phyloP scores from a whole-genome alignment of 1,139 yeast genomes.

The Pichia sp. region DNA sequence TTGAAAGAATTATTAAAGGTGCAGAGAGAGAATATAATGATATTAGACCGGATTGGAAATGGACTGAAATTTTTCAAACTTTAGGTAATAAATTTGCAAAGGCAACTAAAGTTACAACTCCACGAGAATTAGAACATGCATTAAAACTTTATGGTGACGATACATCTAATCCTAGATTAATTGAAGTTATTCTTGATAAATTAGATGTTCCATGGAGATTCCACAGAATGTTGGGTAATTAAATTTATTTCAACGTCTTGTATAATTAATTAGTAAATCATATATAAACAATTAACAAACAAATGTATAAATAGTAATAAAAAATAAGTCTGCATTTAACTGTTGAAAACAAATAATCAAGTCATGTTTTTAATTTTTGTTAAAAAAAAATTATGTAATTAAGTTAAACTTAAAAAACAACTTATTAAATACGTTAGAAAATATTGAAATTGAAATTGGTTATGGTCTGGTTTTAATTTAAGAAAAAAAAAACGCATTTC shows the following conservation, averaged over 20 bases:
- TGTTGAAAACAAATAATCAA: no score
- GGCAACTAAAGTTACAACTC: conserved; percentile 30
- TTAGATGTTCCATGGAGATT: conserved; percentile 60
- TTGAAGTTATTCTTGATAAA: conserved; percentile 53
- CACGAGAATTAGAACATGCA: conserved; percentile 34
- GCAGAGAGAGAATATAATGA: conserved; percentile 73
- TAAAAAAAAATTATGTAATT: no score
- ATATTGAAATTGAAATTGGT: no score
- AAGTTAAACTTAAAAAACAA: no score
- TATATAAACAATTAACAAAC: neutral
- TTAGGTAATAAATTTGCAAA: conserved; percentile 57
- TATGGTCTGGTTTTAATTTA: no score
- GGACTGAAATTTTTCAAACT: conserved; percentile 57
- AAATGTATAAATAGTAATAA: neutral
- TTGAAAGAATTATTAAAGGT: conserved; percentile 79
- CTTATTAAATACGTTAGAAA: no score
- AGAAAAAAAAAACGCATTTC: no score
- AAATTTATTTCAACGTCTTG: neutral
- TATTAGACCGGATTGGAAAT: conserved; percentile 70
- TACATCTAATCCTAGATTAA: conserved; percentile 34
- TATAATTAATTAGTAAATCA: neutral
- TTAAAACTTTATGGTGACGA: conserved; percentile 33
- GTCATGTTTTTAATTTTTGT: no score
- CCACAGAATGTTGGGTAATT: conserved; percentile 25
- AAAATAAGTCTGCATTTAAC: no score